Evolutionary conservation across 257 asterid genomes (phyloP).

Genomic region (Solanum rostratum): DNA sequence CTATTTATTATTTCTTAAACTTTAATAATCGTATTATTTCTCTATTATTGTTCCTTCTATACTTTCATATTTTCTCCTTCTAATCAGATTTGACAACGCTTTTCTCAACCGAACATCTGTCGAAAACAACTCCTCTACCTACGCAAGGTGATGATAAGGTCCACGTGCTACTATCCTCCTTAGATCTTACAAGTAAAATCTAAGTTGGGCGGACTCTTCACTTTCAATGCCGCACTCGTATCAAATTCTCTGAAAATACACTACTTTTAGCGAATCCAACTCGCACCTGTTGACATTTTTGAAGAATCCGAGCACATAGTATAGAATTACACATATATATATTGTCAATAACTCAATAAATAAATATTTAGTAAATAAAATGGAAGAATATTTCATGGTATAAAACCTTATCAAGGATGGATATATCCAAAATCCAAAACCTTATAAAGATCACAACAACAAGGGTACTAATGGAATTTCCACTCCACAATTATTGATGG

Average conservation of each 20-base stretch:
- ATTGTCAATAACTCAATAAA: background rate
- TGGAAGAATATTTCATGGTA: background rate
- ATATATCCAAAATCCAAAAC: background rate
- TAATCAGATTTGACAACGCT: background rate
- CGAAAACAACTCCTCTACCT: background rate
- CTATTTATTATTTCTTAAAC: background rate
- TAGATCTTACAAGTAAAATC: background rate
- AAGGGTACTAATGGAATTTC: background rate
- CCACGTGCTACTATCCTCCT: background rate
- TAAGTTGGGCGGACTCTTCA: too few species aligned
- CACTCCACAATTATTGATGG: background rate
- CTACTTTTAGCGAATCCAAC: too few species aligned
- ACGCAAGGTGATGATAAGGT: background rate
- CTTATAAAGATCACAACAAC: background rate
- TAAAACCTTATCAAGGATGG: background rate
- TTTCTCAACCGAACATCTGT: background rate
- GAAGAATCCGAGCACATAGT: too few species aligned
- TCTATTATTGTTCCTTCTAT: background rate
- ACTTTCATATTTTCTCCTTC: background rate
- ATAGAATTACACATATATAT: too few species aligned
- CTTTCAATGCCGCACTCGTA: too few species aligned
- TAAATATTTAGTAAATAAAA: background rate
- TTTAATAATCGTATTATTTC: background rate
- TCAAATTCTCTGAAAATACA: too few species aligned
- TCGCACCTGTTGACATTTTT: too few species aligned